These are phyloP conservation scores for Cornus controversa DNA, from an alignment of 148 eudicot genomes.

Conservation along the genomic window DNA sequence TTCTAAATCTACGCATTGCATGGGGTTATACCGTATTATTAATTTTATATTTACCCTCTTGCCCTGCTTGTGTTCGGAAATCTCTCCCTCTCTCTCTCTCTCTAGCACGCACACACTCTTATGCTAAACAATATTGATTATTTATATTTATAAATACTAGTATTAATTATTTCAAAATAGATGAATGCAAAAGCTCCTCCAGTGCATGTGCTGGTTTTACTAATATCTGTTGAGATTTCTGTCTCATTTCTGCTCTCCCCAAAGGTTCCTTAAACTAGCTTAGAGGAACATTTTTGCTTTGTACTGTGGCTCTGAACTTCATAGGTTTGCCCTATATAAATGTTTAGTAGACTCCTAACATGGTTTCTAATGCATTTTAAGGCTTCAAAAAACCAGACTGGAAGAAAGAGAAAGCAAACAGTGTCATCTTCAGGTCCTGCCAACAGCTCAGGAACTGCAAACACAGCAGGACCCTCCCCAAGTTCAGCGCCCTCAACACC, in stretches of 20 bases:
- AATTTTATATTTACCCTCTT: not conserved
- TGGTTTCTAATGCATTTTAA: slow-evolving; percentile 31
- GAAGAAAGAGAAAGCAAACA: slow-evolving; percentile 90
- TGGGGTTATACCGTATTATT: too few species aligned
- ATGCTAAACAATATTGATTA: too few species aligned
- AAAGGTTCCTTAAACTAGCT: not conserved
- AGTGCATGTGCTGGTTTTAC: not conserved
- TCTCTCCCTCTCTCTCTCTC: too few species aligned
- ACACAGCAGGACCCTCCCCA: slow-evolving; percentile 94
- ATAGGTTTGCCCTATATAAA: not conserved
- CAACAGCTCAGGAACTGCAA: slow-evolving; percentile 97
- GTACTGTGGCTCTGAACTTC: not conserved
- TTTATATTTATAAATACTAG: too few species aligned
- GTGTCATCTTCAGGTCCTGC: slow-evolving; percentile 94
- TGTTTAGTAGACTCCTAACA: slow-evolving; percentile 23
- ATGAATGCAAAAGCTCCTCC: not conserved
- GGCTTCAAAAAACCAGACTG: slow-evolving; percentile 77
- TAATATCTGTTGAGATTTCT: not conserved
- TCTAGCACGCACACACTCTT: too few species aligned
- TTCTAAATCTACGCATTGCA: too few species aligned
- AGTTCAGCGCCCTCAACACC: slow-evolving; percentile 97
- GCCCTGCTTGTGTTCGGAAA: too few species aligned
- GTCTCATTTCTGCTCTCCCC: not conserved
- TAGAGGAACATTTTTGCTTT: not conserved
- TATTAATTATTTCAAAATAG: not conserved